Evolutionary conservation across 352 stramenopile genomes (phyloP), one percentile per base, ranked within the genome.

Genomic region (Pythium myriotylum): DNA sequence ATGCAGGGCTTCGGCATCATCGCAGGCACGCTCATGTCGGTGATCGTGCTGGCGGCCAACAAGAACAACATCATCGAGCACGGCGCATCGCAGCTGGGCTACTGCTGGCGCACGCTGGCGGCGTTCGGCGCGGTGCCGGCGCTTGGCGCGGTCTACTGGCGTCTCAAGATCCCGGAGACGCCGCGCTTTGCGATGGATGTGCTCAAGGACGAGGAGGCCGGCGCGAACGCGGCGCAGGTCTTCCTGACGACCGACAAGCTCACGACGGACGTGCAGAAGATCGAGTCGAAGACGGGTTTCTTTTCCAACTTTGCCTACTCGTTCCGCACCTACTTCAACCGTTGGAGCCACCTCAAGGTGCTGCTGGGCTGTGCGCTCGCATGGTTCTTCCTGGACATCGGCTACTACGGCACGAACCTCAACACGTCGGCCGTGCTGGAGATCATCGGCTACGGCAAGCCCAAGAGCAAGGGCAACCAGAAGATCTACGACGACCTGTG

Each of bases 361-460:
- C 54, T 86, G 35, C 65, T 86, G 24, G 76, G 73, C 20, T 79
- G 70, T 67, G 72, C 74, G 14, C 62, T 65, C 13, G 72, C 68
- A 22, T 88, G 78, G 78, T 86, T 88, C 68, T 78, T 88, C 54
- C 54, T 84, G 33, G 75, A 88, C 64, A 76, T 88, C 65, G 78
- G 70, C 41, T 86, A 84, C 65, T 88, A 83, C 55, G 76, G 76
- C 58, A 82, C 71, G 48, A 78, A 70, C 37, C 66, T 85, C 64
- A 84, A 81, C 54, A 76, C 73, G 43, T 67, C 70, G 14, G 70
- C 74, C 23, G 70, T 81, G 60, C 67, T 81, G 10, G 64, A 72
- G 46, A 72, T 72, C 63, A 81, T 77, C 46, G 67, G 70, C 58
- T 81, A 58, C 37, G 51, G 51, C 53, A 71, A 59, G 24, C 37